Percentiles rank a stretch among this genome's conserved stretches.
phyloP scores from a whole-genome alignment of 2,329 filamentous ascomycete species.

The Aspergillus vadensis region DNA sequence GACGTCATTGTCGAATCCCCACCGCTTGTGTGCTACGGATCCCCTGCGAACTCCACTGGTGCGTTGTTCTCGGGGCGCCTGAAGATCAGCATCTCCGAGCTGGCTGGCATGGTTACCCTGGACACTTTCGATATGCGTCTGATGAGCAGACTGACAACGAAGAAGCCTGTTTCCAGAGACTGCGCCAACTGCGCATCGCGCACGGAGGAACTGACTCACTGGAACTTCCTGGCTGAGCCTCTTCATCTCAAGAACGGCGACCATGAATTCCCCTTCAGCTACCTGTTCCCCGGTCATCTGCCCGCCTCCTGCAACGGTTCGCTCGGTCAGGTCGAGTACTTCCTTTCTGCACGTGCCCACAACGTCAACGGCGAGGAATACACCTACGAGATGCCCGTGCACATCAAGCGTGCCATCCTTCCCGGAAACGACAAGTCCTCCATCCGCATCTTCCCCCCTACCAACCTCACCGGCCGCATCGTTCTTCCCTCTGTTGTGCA shows the following conservation, averaged over 20 bases:
- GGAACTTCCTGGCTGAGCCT: constrained; percentile 69
- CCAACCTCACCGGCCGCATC: constrained; percentile 84
- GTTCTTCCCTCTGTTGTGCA: constrained; percentile 81
- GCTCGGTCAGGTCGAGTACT: constrained; percentile 75
- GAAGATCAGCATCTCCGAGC: constrained; percentile 69
- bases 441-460: constrained; percentile 92
- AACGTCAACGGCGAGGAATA: constrained; percentile 63
- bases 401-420: constrained; percentile 77
- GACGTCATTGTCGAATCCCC: constrained; percentile 77
- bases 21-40: constrained; percentile 80
- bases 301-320: constrained; percentile 77
- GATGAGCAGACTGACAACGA: constrained; percentile 70
- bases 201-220: constrained; percentile 72
- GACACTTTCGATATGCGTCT: constrained; percentile 74
- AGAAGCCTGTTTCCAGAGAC: constrained; percentile 77
- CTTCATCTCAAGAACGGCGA: constrained; percentile 52
- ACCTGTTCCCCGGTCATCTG: constrained; percentile 80
- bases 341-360: constrained; percentile 68
- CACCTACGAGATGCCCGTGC: constrained; percentile 67
- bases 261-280: constrained; percentile 86
- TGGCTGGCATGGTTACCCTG: constrained; percentile 61
- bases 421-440: constrained; percentile 82
- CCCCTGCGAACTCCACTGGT: constrained; percentile 73
- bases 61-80: constrained; percentile 84
- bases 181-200: constrained; percentile 76